Base-by-base conservation (phyloP, 768 basidiomycete species). In the Punctularia strigosozonata region DNA sequence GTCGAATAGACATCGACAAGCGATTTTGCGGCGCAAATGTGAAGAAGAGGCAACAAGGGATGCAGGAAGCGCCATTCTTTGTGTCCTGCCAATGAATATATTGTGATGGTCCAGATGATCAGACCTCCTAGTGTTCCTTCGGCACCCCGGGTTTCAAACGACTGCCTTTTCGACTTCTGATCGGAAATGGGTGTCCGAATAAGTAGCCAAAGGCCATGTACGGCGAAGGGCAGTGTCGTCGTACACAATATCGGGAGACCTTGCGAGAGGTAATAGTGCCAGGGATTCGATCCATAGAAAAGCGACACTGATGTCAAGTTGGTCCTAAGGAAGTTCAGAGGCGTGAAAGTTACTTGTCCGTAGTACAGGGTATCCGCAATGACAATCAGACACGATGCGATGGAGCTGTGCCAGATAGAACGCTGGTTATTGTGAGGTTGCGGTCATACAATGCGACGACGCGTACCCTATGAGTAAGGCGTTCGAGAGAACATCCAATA, bases 61-160 rank as follows among this genome's bases (percentile, higher is more conserved):
- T 97, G 92, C 5, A 98, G 63, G 62, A 99, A 98, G 6, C 95
- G 71, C 90, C 91, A 97, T 66, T 99, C 95, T 51, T 98, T 98
- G 63, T 99, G 95, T 1, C 83, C 80, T 2, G 84, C 69, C 3
- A 83, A 44, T 6, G 94, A 97, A 54, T 87, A 90, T 5, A 82
- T 54, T 2, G 52, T 50, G 22, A 80, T 54, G 0, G 81, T 77
- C 80, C 84, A 88, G 15, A 61, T 44, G 2, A 81, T 47, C 19
- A 66, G 58, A 3, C 58, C 61, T 0, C 76, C 55, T 51, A 89
- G 65, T 15, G 60, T 42, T 37, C 15, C 50, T 47, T n/a, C n/a
- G n/a, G n/a, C n/a, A n/a, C n/a, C n/a, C n/a, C n/a, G n/a, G n/a
- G n/a, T n/a, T n/a, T n/a, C n/a, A n/a, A n/a, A n/a, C n/a, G n/a